Base-by-base conservation (phyloP, 164 flowering plant species). In the Magnolia officinalis region DNA sequence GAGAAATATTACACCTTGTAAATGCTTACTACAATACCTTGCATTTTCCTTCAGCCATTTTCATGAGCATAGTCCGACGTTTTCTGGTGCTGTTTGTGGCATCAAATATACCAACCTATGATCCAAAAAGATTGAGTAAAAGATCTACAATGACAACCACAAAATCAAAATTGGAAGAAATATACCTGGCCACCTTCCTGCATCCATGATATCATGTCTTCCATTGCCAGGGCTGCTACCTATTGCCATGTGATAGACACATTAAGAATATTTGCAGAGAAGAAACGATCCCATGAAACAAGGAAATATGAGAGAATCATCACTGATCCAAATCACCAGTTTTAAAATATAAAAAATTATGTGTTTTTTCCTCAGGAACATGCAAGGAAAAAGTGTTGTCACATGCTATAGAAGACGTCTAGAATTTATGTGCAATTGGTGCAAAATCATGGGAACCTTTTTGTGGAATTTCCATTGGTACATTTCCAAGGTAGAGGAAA, bases 161-260 rank as follows among this genome's bases (percentile, higher is more conserved):
- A 61, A 73, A 76, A 63, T 73, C 16, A 68, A 50, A 52, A 8
- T 21, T 14, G 63, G 59, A 20, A 72, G 83, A 80, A 10, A 67
- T 63, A 81, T 84, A 94, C 99, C 91, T 96, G 99, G 76, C 99
- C 99, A 78, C 99, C 98, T 85, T 96, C 99, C 78, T 94, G 95
- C 98, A 96, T 92, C 99, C 99, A 96, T 13, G 94, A 82, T 83
- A 92, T 88, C 99, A 96, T 94, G 78, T 96, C 99, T 23, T 92
- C 99, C 97, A 96, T 91, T 78, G 99, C 99, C 80, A 96, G 78
- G 72, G 97, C 98, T 74, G 97, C 99, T 85, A 96, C 98, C 99
- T 96, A 89, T 87, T 84, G 80, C 86, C 85, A 91, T 37, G 81
- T 78, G 81, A 87, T 69, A 85, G 81, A 87, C 66, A 85, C 59